Percentiles rank a stretch among this genome's conserved stretches.
Evolutionary conservation across 257 asterid genomes (phyloP).

Genomic region (Ballota nigra): DNA sequence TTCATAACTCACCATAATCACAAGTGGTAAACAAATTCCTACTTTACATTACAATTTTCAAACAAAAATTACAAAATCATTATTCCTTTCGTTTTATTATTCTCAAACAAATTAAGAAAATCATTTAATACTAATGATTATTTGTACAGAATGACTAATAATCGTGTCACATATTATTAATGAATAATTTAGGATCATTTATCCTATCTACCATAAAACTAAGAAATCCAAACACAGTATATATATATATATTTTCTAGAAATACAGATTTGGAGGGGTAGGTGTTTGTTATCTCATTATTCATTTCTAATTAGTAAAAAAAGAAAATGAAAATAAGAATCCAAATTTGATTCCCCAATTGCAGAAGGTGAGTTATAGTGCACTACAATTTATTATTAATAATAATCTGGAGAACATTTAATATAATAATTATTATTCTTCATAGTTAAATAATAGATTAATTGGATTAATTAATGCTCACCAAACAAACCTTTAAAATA

Average conservation of each 20-base stretch:
- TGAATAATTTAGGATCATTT: no score
- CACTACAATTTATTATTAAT: not conserved
- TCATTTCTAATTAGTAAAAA: not conserved
- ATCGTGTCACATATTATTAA: no score
- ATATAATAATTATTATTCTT: slow-evolving; percentile 3
- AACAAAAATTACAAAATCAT: no score
- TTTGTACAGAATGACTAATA: no score
- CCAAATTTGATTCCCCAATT: not conserved
- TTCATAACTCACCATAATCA: slow-evolving; percentile 1
- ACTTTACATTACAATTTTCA: not conserved
- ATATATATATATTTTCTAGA: no score
- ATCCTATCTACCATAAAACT: no score
- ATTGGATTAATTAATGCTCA: slow-evolving; percentile 2
- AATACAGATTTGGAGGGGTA: no score
- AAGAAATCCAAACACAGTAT: no score
- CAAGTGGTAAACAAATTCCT: not conserved
- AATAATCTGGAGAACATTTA: not conserved
- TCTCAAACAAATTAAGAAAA: no score
- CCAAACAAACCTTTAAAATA: slow-evolving; percentile 24
- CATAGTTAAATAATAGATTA: not conserved
- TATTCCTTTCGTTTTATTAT: no score
- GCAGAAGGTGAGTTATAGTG: slow-evolving; percentile 5
- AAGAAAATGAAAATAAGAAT: not conserved
- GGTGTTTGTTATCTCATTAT: not conserved
- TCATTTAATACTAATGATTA: no score